phyloP scores from a whole-genome alignment of 192 early-diverging fungal species.

The Coemansia erecta region DNA sequence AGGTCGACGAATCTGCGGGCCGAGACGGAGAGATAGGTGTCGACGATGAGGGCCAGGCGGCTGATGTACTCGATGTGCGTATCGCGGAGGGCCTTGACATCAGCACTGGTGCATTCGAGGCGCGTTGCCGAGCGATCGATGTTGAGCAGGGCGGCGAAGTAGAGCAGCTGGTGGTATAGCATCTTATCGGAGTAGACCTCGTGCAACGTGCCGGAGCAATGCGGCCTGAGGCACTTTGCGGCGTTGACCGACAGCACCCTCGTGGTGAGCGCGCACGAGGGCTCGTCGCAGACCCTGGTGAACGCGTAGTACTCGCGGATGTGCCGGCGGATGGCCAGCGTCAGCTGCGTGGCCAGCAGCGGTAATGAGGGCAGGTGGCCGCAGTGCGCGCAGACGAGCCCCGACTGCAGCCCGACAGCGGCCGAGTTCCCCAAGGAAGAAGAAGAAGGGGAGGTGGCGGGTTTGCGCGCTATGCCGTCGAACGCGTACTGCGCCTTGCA shows the following conservation, averaged over 20 bases:
- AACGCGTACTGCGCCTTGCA: conserved; percentile 56
- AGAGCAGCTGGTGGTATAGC: conserved; percentile 83
- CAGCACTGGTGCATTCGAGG: conserved; percentile 14
- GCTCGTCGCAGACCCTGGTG: conserved; percentile 77
- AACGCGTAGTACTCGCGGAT: conserved; percentile 76
- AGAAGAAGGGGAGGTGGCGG: too few relatives aligned
- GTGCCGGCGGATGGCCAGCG: conserved; percentile 59
- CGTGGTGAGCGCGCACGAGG: conserved; percentile 64
- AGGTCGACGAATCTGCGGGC: conserved; percentile 75
- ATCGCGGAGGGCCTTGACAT: conserved; percentile 32
- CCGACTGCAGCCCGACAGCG: conserved; percentile 16
- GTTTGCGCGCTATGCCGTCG: conserved; percentile 32
- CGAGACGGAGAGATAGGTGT: conserved; percentile 70
- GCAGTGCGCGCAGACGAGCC: conserved; percentile 62
- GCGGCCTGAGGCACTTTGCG: conserved; percentile 60
- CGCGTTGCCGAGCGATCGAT: conserved; percentile 24
- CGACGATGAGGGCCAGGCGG: conserved; percentile 54
- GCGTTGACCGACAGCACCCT: conserved; percentile 69
- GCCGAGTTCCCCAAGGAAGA: too few relatives aligned
- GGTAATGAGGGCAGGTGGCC: conserved; percentile 31
- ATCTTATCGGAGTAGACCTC: conserved; percentile 70
- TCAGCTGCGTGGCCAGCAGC: conserved; percentile 64
- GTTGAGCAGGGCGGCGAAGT: conserved; percentile 60
- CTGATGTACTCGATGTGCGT: conserved; percentile 45
- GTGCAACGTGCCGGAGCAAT: conserved; percentile 66